A percentile compares a stretch with the other conserved stretches of the same genome.
phyloP scores from a whole-genome alignment of 306 rosid genomes.

The Clitoria ternatea region DNA sequence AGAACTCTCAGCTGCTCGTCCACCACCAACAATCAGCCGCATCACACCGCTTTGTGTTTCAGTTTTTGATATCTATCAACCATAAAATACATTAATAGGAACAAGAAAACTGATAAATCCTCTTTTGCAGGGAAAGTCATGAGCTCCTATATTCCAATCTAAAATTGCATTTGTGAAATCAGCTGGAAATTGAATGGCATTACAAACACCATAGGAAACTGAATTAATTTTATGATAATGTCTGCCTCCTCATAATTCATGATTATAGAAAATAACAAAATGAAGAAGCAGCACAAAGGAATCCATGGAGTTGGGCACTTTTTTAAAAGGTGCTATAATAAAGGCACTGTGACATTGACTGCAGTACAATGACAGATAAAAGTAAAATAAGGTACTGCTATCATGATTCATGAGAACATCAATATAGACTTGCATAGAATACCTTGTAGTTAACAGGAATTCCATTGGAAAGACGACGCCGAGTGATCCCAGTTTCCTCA shows the following conservation, averaged over 20 bases:
- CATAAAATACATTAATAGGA: constrained; percentile 10
- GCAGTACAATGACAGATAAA: constrained; percentile 4
- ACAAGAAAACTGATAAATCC: neutral
- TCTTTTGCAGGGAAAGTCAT: neutral
- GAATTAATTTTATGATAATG: neutral
- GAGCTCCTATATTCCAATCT: neutral
- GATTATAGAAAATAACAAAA: constrained; percentile 12
- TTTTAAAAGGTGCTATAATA: neutral
- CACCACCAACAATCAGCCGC: constrained; percentile 98
- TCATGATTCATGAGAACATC: constrained; percentile 21
- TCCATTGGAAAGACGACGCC: constrained; percentile 80
- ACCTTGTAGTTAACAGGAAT: constrained; percentile 95
- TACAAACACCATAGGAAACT: neutral
- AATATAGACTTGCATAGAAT: constrained; percentile 12
- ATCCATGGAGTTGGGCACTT: neutral
- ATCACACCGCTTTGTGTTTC: constrained; percentile 94
- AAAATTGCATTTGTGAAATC: constrained; percentile 15
- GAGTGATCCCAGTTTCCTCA: constrained; percentile 85
- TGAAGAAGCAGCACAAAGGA: neutral
- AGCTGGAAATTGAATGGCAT: neutral
- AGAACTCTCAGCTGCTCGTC: constrained; percentile 87
- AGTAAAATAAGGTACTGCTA: constrained; percentile 4
- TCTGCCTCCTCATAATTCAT: neutral
- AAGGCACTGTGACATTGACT: no score
- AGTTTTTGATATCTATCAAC: constrained; percentile 72